phyloP scores from a whole-genome alignment of 176 grass and related monocot species.

The Zoysia japonica region DNA sequence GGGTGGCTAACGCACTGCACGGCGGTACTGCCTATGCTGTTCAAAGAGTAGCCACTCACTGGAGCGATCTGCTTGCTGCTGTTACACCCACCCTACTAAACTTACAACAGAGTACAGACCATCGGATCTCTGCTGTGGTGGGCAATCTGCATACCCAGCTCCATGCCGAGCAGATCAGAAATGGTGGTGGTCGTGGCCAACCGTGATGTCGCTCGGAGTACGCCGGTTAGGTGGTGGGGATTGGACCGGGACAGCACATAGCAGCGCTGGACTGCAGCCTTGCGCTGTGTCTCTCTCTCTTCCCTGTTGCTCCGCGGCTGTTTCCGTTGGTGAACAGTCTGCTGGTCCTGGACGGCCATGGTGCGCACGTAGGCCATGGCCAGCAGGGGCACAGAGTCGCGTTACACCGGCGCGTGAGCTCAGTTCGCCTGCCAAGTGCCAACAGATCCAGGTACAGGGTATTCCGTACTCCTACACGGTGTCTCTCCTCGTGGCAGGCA shows the following conservation, averaged over 20 bases:
- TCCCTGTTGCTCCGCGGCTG: too few species aligned
- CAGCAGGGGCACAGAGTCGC: too few species aligned
- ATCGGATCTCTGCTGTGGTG: too few species aligned
- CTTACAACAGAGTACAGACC: too few species aligned
- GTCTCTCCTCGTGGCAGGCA: neutral
- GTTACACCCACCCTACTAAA: neutral
- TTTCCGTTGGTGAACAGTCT: neutral
- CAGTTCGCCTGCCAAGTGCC: neutral
- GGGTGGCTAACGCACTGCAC: neutral
- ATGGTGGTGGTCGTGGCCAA: too few species aligned
- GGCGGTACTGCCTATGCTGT: neutral
- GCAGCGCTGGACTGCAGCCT: neutral
- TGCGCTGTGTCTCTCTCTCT: neutral
- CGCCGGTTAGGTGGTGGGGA: neutral
- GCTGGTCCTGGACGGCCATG: neutral
- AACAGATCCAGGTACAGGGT: neutral
- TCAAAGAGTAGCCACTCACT: neutral
- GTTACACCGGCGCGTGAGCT: neutral
- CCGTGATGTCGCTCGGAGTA: too few species aligned
- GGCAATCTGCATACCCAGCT: too few species aligned
- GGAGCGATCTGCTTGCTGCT: neutral
- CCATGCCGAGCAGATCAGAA: too few species aligned
- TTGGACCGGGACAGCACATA: neutral
- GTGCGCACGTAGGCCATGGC: too few species aligned
- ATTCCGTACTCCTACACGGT: neutral